Evolutionary conservation across 75 land plant species (phyloP).

Genomic region (Picea glauca): DNA sequence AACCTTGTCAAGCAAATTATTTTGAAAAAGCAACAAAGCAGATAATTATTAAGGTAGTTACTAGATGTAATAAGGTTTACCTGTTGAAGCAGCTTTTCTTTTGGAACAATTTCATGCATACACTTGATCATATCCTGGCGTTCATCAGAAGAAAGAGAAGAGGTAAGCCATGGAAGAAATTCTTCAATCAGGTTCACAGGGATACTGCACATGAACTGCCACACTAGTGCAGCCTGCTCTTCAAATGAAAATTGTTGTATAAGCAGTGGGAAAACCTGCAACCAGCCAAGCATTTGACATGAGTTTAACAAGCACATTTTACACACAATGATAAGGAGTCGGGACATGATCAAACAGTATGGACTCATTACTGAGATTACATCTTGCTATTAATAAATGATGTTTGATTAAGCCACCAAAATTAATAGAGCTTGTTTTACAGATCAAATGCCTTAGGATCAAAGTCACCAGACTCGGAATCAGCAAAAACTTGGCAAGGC

Average conservation of each 20-base stretch:
- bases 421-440: background rate
- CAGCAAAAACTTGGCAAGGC: too few relatives aligned
- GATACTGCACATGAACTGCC: slow-evolving; percentile 88
- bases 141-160: slow-evolving; percentile 64
- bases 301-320: background rate
- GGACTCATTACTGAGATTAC: background rate
- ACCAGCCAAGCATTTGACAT: background rate
- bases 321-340: background rate
- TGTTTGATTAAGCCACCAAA: background rate
- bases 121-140: slow-evolving; percentile 53
- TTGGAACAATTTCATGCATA: slow-evolving; percentile 59
- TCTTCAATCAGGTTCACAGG: slow-evolving; percentile 77
- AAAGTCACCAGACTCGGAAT: too few relatives aligned
- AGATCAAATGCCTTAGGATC: background rate
- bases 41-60: background rate
- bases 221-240: slow-evolving; percentile 81
- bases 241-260: slow-evolving; percentile 66
- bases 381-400: background rate
- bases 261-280: slow-evolving; percentile 81
- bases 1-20: background rate
- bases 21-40: background rate
- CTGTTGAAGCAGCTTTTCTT: slow-evolving; percentile 70
- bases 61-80: slow-evolving; percentile 21
- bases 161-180: slow-evolving; percentile 80
- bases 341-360: background rate